These are phyloP conservation scores for Ceratobasidium sp. DNA, from an alignment of 1,284 basidiomycete species.

Conservation along the genomic window DNA sequence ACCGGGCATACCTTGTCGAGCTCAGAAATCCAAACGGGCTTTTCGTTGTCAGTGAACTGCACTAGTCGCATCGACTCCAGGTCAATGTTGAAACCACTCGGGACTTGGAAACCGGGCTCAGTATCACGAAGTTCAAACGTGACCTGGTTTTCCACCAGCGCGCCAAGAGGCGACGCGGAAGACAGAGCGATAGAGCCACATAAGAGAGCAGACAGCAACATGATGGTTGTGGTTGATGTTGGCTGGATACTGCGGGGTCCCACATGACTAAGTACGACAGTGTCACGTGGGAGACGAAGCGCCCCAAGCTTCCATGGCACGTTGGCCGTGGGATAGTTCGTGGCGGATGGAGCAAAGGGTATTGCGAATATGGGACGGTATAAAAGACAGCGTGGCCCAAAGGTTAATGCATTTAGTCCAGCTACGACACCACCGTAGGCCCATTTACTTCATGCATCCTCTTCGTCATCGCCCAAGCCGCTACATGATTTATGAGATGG, in stretches of 20 bases:
- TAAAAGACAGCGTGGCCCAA: conserved; percentile 8
- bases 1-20: conserved; percentile 71
- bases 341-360: not conserved
- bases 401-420: conserved; percentile 41
- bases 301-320: not conserved
- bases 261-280: conserved; percentile 22
- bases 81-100: conserved; percentile 66
- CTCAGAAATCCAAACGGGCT: conserved; percentile 81
- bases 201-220: conserved; percentile 41
- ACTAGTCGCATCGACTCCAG: conserved; percentile 78
- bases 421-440: not conserved
- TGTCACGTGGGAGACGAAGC: conserved; percentile 16
- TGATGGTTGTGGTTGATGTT: conserved; percentile 23
- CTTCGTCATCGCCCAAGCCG: conserved; percentile 44
- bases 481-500: conserved; percentile 7
- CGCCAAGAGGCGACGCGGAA: conserved; percentile 38
- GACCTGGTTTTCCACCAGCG: conserved; percentile 30
- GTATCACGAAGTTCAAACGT: conserved; percentile 22
- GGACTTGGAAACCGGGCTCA: conserved; percentile 23
- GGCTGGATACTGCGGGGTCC: not conserved
- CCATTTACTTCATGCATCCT: conserved; percentile 37
- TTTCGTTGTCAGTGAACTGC: conserved; percentile 70
- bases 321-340: not conserved
- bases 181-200: conserved; percentile 42
- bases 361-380: conserved; percentile 32